Evolutionary conservation across 2,329 filamentous ascomycete genomes (phyloP).

Genomic region (Cephalotrichum gorgonifer): DNA sequence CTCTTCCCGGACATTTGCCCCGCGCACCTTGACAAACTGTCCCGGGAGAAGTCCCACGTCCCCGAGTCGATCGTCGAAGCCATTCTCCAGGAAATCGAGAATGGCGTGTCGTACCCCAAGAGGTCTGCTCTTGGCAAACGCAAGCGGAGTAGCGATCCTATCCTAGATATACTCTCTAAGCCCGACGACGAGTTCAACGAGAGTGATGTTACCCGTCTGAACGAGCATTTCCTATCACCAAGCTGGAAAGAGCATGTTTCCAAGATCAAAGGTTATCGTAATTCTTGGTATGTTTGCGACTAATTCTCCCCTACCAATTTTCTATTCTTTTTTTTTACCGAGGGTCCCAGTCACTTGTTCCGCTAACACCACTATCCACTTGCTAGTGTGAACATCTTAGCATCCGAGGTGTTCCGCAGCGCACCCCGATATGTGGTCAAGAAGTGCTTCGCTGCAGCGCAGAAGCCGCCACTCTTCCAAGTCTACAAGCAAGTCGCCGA

Average conservation of each 20-base stretch:
- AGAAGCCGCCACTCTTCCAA: neutral
- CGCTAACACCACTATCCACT: neutral
- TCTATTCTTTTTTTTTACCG: neutral
- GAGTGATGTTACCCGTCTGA: neutral
- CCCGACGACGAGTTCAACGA: neutral
- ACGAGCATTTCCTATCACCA: neutral
- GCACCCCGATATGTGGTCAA: neutral
- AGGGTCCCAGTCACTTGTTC: neutral
- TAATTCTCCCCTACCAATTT: neutral
- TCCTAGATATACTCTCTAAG: neutral
- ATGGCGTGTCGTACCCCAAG: slow-evolving; percentile 25
- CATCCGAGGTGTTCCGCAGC: neutral
- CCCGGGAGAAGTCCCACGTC: slow-evolving; percentile 16
- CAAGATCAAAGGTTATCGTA: neutral
- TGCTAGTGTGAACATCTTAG: neutral
- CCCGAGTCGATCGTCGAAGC: slow-evolving; percentile 20
- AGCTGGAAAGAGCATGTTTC: neutral
- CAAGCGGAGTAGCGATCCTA: slow-evolving; percentile 21
- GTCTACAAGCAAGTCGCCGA: neutral
- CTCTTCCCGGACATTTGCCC: slow-evolving; percentile 37
- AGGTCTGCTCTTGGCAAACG: slow-evolving; percentile 23
- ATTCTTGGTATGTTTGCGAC: neutral
- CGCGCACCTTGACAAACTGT: slow-evolving; percentile 21
- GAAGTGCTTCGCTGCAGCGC: neutral
- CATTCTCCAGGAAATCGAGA: slow-evolving; percentile 29